Base-by-base conservation (phyloP, 805 yeast species). In the Hanseniaspora occidentalis region DNA sequence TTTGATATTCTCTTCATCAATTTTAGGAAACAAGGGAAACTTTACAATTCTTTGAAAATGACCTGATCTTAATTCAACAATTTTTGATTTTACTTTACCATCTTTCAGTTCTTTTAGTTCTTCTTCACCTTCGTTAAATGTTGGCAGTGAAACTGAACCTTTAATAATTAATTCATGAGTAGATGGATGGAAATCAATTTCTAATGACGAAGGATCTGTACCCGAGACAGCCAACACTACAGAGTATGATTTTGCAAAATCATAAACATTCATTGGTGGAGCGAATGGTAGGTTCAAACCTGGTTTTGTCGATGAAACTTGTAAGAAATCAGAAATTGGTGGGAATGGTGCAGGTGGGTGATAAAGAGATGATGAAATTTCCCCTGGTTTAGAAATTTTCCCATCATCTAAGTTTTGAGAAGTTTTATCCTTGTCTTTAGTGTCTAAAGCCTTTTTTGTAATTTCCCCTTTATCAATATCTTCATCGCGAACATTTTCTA, bases 211-310 rank as follows among this genome's bases (percentile, higher is more conserved):
- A 18, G 72, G 67, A 24, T 65, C 61, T 2, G 77, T 77, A 37
- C 82, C 82, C n/a, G 82, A 75, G 20, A 76, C 52, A 3, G 79
- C 70, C 10, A 75, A 52, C 1, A 69, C 70, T 10, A 74, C 66
- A 13, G 64, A 51, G 46, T 74, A 76, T 14, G 60, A 56, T 14
- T 62, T 62, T 1, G 63, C 62, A 38, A 64, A 59, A 44, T 75
- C 77, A 47, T 74, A 75, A n/a, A 75, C 68, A 46, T 75, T 77
- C 3, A 75, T 59, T 41, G 72, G 70, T 19, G 82, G 81, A 9
- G 79, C 70, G 45, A 72, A 73, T 46, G 78, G 77, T 36, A 68
- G 44, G 16, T 60, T 56, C 21, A 61, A 43, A 29, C 62, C 58
- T 9, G 57, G 45, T 45, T 66, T 68, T 6, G 72, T 73, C 38